phyloP scores from a whole-genome alignment of 1,139 yeast genomes.

The Magnusiomyces clavatus region DNA sequence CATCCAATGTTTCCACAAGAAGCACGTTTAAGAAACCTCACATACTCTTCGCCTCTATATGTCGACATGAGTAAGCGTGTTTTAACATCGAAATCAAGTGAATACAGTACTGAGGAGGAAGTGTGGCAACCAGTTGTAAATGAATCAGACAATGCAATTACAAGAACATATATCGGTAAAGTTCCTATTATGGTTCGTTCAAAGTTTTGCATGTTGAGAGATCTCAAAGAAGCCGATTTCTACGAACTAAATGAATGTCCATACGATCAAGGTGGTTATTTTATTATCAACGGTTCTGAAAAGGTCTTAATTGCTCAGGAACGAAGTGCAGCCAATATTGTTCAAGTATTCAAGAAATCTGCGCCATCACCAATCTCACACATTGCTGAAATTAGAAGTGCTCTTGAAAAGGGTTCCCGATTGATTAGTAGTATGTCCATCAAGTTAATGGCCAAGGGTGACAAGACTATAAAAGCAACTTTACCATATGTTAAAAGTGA shows the following conservation, averaged over 20 bases:
- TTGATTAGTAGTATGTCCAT: conserved; percentile 91
- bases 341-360: conserved; percentile 95
- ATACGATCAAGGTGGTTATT: conserved; percentile 98
- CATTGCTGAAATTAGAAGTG: conserved; percentile 93
- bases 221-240: conserved; percentile 87
- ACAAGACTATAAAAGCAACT: conserved; percentile 85
- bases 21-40: conserved; percentile 89
- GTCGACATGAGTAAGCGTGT: conserved; percentile 94
- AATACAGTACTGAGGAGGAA: conserved; percentile 39
- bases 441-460: conserved; percentile 80
- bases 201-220: conserved; percentile 89
- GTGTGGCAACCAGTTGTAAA: conserved; percentile 54
- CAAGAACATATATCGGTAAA: conserved; percentile 84
- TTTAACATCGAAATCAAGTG: conserved; percentile 72
- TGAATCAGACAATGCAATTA: conserved; percentile 53
- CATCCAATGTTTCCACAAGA: conserved; percentile 98
- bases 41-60: conserved; percentile 91
- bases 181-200: conserved; percentile 98
- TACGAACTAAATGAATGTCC: conserved; percentile 97
- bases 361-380: conserved; percentile 96
- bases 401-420: conserved; percentile 94
- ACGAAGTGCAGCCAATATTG: conserved; percentile 96
- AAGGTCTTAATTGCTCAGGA: conserved; percentile 98
- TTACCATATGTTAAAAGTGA: conserved; percentile 94
- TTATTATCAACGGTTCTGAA: conserved; percentile 96